A percentile compares a stretch with the other conserved stretches of the same genome.
Evolutionary conservation across 257 asterid genomes (phyloP).

Genomic region (Solanum verrucosum): DNA sequence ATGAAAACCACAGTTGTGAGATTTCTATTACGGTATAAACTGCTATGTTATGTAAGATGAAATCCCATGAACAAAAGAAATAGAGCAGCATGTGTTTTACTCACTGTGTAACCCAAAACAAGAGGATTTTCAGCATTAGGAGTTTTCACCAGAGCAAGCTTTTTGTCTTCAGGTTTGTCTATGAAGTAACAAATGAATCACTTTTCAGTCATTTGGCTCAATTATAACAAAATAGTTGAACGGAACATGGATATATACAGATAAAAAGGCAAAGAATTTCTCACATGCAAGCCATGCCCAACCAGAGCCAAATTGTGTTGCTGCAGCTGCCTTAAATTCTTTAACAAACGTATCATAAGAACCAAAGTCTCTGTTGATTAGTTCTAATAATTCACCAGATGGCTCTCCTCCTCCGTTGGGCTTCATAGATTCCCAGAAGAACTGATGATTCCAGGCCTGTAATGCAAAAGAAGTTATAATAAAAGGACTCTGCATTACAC

Average conservation of each 20-base stretch:
- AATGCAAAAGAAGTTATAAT: background rate
- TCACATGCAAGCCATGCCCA: constrained; percentile 99
- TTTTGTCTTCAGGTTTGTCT: constrained; percentile 88
- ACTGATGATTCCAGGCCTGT: constrained; percentile 91
- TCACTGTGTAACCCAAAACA: constrained; percentile 83
- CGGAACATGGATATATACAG: no score
- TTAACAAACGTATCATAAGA: constrained; percentile 61
- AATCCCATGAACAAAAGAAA: background rate
- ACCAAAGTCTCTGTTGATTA: constrained; percentile 84
- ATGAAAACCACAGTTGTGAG: background rate
- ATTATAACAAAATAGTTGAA: background rate
- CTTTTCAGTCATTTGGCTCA: background rate
- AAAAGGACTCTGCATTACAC: background rate
- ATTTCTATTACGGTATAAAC: background rate
- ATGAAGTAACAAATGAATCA: constrained; percentile 1
- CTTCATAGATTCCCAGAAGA: constrained; percentile 93
- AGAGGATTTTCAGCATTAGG: constrained; percentile 96
- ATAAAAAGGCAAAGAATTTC: constrained; percentile 17
- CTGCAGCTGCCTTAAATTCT: constrained; percentile 83
- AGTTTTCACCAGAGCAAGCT: constrained; percentile 77
- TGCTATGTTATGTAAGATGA: background rate
- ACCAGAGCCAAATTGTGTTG: constrained; percentile 91
- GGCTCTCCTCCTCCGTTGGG: constrained; percentile 93
- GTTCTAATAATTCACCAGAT: constrained; percentile 52
- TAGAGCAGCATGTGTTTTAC: constrained; percentile 2